These are phyloP conservation scores for Nicotiana knightiana DNA, from an alignment of 257 asterid genomes.

Conservation along the genomic window DNA sequence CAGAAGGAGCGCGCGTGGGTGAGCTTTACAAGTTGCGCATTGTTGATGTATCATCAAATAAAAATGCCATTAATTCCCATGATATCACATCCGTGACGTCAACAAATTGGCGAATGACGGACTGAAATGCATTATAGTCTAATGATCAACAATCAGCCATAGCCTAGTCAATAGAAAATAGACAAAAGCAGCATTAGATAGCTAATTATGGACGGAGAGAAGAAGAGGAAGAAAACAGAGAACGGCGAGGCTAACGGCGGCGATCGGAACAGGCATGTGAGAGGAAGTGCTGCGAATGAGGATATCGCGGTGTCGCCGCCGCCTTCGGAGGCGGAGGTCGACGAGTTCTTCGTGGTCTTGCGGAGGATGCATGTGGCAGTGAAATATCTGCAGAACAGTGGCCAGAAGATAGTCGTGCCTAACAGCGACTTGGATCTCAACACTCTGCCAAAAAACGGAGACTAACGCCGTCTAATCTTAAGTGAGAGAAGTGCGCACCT, in stretches of 20 bases:
- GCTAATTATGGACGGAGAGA: background rate
- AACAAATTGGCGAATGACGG: background rate
- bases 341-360: conserved; percentile 2
- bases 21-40: background rate
- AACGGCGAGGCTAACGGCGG: background rate
- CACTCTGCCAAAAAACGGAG: conserved; percentile 21
- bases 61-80: background rate
- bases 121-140: background rate
- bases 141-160: background rate
- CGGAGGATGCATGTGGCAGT: background rate
- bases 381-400: background rate
- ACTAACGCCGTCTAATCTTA: background rate
- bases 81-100: background rate
- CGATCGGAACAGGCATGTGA: background rate
- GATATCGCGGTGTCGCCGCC: background rate
- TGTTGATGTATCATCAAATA: background rate
- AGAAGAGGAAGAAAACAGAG: conserved; percentile 3
- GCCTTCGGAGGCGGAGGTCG: background rate
- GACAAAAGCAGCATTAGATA: background rate
- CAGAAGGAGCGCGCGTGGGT: background rate
- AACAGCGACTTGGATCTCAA: conserved; percentile 19
- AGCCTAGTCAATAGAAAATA: background rate
- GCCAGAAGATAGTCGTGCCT: background rate
- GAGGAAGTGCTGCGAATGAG: background rate
- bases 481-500: background rate